Conservation (phyloP, 345 rosid genomes). For the Aegle marmelos region DNA sequence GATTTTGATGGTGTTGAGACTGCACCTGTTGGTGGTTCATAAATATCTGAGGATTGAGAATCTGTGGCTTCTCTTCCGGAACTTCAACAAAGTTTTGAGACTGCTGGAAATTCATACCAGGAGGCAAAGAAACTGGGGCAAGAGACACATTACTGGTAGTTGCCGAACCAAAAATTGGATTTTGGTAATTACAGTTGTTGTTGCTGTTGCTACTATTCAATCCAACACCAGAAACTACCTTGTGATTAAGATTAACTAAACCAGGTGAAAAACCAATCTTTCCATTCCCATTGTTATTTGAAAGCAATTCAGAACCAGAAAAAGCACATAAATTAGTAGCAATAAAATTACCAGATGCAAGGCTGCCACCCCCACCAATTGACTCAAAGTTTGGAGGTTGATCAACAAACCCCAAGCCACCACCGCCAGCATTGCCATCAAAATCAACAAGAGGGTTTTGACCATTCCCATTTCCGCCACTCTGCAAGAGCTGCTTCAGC, state of each 20-base stretch:
- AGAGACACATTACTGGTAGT: slow-evolving; percentile 15
- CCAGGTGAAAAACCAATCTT: slow-evolving; percentile 27
- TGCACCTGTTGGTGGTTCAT: slow-evolving; percentile 39
- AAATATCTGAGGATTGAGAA: slow-evolving; percentile 35
- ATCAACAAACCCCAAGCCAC: slow-evolving; percentile 34
- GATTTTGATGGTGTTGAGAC: slow-evolving; percentile 24
- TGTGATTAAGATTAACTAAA: slow-evolving; percentile 13
- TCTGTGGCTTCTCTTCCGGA: slow-evolving; percentile 35
- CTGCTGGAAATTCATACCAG: slow-evolving; percentile 25
- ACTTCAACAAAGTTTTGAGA: slow-evolving; percentile 30
- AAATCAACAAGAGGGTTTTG: slow-evolving; percentile 28
- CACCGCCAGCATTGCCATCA: slow-evolving; percentile 34
- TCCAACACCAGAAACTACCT: slow-evolving; percentile 15
- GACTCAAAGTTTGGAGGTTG: slow-evolving; percentile 32
- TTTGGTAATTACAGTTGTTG: slow-evolving; percentile 19
- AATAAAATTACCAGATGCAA: slow-evolving; percentile 18
- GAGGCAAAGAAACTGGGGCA: slow-evolving; percentile 22
- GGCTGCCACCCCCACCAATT: slow-evolving; percentile 23
- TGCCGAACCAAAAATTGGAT: slow-evolving; percentile 25
- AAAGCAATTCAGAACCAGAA: slow-evolving; percentile 28
- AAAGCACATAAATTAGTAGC: slow-evolving; percentile 25
- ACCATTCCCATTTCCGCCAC: slow-evolving; percentile 19
- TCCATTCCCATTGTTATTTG: slow-evolving; percentile 26
- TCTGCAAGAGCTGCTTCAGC: slow-evolving; percentile 42
- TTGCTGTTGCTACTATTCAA: slow-evolving; percentile 9